Evolutionary conservation across 2,329 filamentous ascomycete species (phyloP).

Genomic region (Xylaria sp.): DNA sequence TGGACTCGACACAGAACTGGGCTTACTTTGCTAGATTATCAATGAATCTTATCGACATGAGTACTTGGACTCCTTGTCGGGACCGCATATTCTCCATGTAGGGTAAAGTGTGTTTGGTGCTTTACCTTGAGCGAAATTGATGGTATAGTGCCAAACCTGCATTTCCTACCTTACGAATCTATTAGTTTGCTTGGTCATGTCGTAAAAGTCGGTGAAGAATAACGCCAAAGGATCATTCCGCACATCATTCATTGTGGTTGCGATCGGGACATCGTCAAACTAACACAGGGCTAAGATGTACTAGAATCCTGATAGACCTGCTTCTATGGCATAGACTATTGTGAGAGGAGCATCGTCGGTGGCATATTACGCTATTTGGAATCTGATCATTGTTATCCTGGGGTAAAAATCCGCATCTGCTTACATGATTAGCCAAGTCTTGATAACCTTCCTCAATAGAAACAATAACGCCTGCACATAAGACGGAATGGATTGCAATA

Average conservation of each 20-base stretch:
- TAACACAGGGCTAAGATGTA: background rate
- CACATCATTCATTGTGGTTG: background rate
- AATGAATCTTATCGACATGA: background rate
- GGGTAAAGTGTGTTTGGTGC: background rate
- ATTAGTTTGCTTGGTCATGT: background rate
- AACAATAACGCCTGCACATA: background rate
- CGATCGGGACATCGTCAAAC: background rate
- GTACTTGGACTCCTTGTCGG: background rate
- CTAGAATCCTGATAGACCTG: background rate
- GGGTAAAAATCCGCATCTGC: background rate
- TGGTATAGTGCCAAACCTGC: no score
- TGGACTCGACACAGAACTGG: background rate
- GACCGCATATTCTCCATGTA: background rate
- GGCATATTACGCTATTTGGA: background rate
- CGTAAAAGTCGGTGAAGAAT: background rate
- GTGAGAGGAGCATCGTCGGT: background rate
- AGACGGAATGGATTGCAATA: background rate
- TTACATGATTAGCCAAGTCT: background rate
- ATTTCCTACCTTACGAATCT: background rate
- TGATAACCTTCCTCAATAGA: background rate
- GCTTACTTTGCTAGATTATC: background rate
- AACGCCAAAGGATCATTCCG: no score
- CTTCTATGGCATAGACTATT: background rate
- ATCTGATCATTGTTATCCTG: background rate
- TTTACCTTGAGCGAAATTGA: background rate